Conservation (phyloP, 768 basidiomycete genomes). For the Hortiboletus campestris region DNA sequence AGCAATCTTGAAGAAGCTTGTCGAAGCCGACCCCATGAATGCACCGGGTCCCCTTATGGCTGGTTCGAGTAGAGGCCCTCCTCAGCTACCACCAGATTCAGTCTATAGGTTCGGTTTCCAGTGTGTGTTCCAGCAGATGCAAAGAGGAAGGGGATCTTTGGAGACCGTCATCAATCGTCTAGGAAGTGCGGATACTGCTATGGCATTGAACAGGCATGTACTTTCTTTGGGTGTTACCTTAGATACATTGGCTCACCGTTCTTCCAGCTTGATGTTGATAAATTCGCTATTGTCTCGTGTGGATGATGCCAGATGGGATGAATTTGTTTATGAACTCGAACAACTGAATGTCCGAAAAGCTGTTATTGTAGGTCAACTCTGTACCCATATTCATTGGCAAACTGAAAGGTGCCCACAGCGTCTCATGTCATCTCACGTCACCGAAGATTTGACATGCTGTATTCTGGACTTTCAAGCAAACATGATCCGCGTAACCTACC, state of each 20-base stretch:
- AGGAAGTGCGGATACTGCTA: slow-evolving; percentile 79
- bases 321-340: slow-evolving; percentile 74
- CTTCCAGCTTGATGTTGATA: slow-evolving; percentile 79
- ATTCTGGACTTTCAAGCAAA: slow-evolving; percentile 89
- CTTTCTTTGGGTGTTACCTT: not conserved
- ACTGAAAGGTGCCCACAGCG: slow-evolving; percentile 44
- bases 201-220: slow-evolving; percentile 75
- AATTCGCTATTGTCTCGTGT: slow-evolving; percentile 81
- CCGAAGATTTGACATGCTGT: slow-evolving; percentile 78
- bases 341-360: slow-evolving; percentile 76
- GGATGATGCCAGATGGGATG: slow-evolving; percentile 75
- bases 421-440: slow-evolving; percentile 78
- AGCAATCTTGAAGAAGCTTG: slow-evolving; percentile 84
- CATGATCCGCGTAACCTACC: slow-evolving; percentile 72
- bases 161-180: slow-evolving; percentile 82
- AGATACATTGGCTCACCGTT: slow-evolving; percentile 6
- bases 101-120: slow-evolving; percentile 84
- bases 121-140: slow-evolving; percentile 80
- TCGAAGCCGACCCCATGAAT: slow-evolving; percentile 77
- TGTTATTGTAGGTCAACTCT: slow-evolving; percentile 59
- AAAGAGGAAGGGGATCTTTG: slow-evolving; percentile 63
- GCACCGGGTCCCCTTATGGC: slow-evolving; percentile 57
- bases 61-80: slow-evolving; percentile 58
- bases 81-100: slow-evolving; percentile 59
- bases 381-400: not conserved